These are phyloP conservation scores for Naganishia onofrii DNA, from an alignment of 768 basidiomycete genomes.

Conservation along the genomic window DNA sequence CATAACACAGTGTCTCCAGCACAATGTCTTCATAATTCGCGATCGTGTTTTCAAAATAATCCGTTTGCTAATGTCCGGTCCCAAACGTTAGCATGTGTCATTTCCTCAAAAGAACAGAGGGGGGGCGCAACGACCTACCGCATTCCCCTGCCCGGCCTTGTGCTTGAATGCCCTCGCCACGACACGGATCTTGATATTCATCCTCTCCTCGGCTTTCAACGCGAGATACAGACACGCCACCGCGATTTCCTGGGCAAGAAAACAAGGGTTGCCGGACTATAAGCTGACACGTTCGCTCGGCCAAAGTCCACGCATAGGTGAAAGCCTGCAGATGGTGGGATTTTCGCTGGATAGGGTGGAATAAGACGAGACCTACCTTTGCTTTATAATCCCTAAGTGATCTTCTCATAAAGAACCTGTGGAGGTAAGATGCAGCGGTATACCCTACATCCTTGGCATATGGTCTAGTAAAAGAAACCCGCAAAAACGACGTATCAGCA, in stretches of 20 bases:
- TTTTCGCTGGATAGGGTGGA: too few species aligned
- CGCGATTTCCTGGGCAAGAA: constrained; percentile 16
- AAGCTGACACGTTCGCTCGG: too few species aligned
- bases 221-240: constrained; percentile 25
- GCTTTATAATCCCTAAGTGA: constrained; percentile 13
- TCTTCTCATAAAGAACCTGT: constrained; percentile 29
- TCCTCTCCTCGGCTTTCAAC: constrained; percentile 26
- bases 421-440: constrained; percentile 21
- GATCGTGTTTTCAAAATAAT: constrained; percentile 19
- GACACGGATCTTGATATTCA: constrained; percentile 19
- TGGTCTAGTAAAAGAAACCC: background rate
- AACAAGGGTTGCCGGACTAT: too few species aligned
- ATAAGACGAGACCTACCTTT: background rate
- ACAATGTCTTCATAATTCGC: constrained; percentile 25
- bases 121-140: background rate
- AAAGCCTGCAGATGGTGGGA: too few species aligned
- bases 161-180: constrained; percentile 18
- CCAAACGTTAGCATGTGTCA: too few species aligned
- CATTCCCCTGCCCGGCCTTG: constrained; percentile 4
- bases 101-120: background rate
- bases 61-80: background rate
- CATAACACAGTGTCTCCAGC: constrained; percentile 30
- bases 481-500: background rate
- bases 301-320: too few species aligned
- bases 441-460: constrained; percentile 22